Evolutionary conservation across 306 rosid species (phyloP).

Genomic region (Ormosia semicastrata): DNA sequence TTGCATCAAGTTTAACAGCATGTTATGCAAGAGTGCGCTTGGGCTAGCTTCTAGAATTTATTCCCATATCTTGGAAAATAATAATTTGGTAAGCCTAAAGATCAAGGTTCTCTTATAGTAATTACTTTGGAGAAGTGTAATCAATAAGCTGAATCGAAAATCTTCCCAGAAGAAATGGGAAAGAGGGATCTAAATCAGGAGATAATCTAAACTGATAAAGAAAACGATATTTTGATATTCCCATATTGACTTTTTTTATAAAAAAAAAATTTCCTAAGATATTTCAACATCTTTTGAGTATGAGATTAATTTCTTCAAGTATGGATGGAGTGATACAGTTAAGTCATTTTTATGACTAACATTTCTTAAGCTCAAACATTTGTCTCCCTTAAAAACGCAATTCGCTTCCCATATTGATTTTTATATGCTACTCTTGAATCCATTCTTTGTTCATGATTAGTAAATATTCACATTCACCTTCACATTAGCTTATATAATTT

Average conservation of each 20-base stretch:
- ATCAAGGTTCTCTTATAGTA: not conserved
- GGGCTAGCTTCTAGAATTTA: slow-evolving; percentile 21
- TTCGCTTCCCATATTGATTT: not conserved
- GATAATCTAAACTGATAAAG: not conserved
- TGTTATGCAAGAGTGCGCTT: not conserved
- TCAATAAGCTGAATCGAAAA: not conserved
- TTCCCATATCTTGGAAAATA: slow-evolving; percentile 28
- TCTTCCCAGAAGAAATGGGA: not conserved
- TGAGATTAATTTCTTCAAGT: too few species aligned
- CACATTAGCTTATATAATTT: not conserved
- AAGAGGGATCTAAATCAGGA: not conserved
- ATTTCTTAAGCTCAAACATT: too few species aligned
- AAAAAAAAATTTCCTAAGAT: too few species aligned
- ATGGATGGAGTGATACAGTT: too few species aligned
- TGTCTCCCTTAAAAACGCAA: too few species aligned
- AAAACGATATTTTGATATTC: not conserved
- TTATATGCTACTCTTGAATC: not conserved
- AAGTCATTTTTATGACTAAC: too few species aligned
- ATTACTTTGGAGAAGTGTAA: not conserved
- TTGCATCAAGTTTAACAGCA: too few species aligned
- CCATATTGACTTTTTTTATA: too few species aligned
- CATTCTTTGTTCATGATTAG: not conserved
- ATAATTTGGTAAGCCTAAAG: not conserved
- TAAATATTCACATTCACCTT: not conserved
- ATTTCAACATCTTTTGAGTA: too few species aligned